Evolutionary conservation across 176 grass and related monocot species (phyloP), one percentile per base, ranked within the genome.

Genomic region (Ensete ventricosum): DNA sequence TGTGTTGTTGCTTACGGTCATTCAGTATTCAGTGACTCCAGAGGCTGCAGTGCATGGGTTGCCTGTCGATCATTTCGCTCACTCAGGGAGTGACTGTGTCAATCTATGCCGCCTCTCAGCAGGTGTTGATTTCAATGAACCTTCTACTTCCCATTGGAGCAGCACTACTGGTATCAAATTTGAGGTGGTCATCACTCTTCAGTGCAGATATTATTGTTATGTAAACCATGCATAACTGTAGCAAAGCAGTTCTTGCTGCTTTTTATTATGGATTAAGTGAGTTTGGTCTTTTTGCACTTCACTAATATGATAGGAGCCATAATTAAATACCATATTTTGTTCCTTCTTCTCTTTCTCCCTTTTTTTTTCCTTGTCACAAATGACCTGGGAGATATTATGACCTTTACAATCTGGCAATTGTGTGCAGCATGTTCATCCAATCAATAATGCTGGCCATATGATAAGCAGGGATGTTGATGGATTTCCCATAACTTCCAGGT

Each of bases 401-500:
- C 9, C n/a, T 25, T 23, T 78, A 1, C 29, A 23, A 25, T 78
- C 14, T 67, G 29, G 50, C n/a, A 34, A 9, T 54, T 20, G 53
- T 63, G 19, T 43, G 71, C 86, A 98, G 95, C 86, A 87, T 84
- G 87, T 98, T 57, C 83, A 70, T 9, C 90, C 90, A 83, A 73
- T 98, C 77, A 94, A 94, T 82, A 94, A 98, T 84, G 88, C 87
- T n/a, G 95, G 95, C 1, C 84, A 69, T 50, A 81, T 88, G 9
- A 98, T 98, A 82, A 82, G 79, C 24, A 85, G 90, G 73, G 95
- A 94, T 60, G 65, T 81, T 51, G 88, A 98, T 50, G 95, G 95
- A 21, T 98, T 93, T 87, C 90, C 95, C 73, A 66, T 98, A 62
- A 98, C 95, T 80, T 86, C 84, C 86, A 98, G 95, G 95, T 98